Conservation (phyloP, 495 filamentous ascomycete genomes). For the Penicillium chermesinum region DNA sequence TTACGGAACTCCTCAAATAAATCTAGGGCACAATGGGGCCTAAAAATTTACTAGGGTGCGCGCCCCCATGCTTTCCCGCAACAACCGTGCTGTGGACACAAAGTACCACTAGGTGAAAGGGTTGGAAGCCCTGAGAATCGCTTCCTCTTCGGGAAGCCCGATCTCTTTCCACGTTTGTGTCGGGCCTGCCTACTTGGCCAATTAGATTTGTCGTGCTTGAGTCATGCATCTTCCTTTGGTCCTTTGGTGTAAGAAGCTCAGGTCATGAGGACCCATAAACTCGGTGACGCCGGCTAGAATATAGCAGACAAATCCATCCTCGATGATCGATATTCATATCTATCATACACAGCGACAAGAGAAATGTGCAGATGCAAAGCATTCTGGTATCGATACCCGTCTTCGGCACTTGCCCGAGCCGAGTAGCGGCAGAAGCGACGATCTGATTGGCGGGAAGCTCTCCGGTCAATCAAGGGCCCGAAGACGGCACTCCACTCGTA, state of each 20-base stretch:
- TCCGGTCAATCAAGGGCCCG: conserved; percentile 17
- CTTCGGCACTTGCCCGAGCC: neutral
- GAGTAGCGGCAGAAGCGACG: neutral
- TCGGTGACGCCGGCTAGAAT: no score
- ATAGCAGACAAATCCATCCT: no score
- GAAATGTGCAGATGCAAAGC: no score
- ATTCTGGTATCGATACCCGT: neutral
- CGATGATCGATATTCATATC: neutral
- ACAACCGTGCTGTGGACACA: neutral
- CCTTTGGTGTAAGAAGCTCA: no score
- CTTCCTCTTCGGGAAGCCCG: neutral
- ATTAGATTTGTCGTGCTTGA: neutral
- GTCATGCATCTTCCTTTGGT: no score
- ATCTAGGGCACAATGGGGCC: neutral
- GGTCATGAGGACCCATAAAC: no score
- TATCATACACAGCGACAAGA: no score
- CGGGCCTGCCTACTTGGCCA: neutral
- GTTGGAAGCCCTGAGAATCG: neutral
- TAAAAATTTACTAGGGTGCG: neutral
- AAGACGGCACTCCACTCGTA: conserved; percentile 4
- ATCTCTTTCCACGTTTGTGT: neutral
- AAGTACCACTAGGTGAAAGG: no score
- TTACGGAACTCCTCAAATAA: no score
- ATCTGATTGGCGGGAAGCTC: conserved; percentile 24
- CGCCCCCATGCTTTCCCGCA: neutral